These are phyloP conservation scores for Pterocarpus macrocarpus DNA, from an alignment of 306 rosid genomes.

Conservation along the genomic window DNA sequence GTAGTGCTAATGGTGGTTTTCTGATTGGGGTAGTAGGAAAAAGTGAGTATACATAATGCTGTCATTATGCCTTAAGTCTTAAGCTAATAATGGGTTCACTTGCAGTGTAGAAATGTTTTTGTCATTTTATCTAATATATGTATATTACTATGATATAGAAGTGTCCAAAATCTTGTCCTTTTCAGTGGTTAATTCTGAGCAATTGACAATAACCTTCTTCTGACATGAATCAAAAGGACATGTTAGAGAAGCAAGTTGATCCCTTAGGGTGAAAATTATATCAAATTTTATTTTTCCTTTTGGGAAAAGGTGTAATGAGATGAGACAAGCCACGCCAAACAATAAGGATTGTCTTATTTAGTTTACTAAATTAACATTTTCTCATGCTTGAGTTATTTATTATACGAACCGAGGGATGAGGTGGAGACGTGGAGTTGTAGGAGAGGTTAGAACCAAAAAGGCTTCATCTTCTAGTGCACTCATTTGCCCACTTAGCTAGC, in stretches of 20 bases:
- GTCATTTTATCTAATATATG: constrained; percentile 46
- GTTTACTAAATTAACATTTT: not conserved
- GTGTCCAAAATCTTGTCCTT: constrained; percentile 63
- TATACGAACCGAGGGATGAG: not conserved
- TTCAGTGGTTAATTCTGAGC: constrained; percentile 53
- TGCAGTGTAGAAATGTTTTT: constrained; percentile 30
- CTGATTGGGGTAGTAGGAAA: constrained; percentile 39
- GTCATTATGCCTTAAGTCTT: constrained; percentile 39
- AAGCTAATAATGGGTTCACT: constrained; percentile 55
- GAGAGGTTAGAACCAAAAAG: not conserved
- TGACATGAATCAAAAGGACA: constrained; percentile 33
- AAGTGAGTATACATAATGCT: constrained; percentile 50
- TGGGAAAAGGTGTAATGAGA: not conserved
- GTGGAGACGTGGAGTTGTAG: too few species aligned
- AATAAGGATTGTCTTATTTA: not conserved
- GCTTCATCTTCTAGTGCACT: constrained; percentile 15
- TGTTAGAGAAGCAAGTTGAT: constrained; percentile 18
- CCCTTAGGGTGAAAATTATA: constrained; percentile 34
- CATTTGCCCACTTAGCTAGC: not conserved
- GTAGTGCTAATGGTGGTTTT: constrained; percentile 33
- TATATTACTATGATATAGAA: constrained; percentile 47
- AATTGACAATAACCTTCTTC: constrained; percentile 47
- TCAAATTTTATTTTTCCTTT: not conserved
- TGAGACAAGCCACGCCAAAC: not conserved
- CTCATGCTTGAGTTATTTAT: not conserved